phyloP scores from a whole-genome alignment of 75 land plant genomes.

The Azolla pinnata region DNA sequence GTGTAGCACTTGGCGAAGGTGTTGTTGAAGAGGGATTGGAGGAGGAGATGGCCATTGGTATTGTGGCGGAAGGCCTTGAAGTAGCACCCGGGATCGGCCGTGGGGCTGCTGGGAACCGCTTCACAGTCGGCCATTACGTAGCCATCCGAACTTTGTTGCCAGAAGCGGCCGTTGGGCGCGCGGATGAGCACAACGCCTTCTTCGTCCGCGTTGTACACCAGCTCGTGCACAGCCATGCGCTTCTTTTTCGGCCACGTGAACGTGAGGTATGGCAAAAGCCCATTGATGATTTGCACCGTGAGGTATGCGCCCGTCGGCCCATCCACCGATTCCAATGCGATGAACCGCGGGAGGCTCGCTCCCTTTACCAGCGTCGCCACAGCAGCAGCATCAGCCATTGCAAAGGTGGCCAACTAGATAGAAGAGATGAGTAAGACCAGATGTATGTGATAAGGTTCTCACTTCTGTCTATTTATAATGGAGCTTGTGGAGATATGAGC shows the following conservation, averaged over 20 bases:
- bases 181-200: conserved; percentile 2
- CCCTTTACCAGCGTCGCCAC: not conserved
- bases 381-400: no score
- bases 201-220: conserved; percentile 1
- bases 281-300: not conserved
- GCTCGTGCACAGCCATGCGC: conserved; percentile 7
- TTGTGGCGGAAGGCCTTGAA: not conserved
- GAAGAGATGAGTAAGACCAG: no score
- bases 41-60: not conserved
- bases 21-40: not conserved
- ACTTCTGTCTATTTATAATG: no score
- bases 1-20: conserved; percentile 2
- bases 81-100: not conserved
- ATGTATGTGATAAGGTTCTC: no score
- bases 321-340: not conserved
- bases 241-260: not conserved
- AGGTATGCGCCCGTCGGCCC: not conserved
- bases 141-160: not conserved
- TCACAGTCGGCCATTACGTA: not conserved
- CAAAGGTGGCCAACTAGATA: no score
- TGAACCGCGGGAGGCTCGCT: not conserved
- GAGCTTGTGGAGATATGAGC: no score
- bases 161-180: conserved; percentile 10
- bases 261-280: conserved; percentile 6
- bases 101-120: not conserved